Conservation (phyloP, 2,329 filamentous ascomycete species). For the Colletotrichum orbiculare region DNA sequence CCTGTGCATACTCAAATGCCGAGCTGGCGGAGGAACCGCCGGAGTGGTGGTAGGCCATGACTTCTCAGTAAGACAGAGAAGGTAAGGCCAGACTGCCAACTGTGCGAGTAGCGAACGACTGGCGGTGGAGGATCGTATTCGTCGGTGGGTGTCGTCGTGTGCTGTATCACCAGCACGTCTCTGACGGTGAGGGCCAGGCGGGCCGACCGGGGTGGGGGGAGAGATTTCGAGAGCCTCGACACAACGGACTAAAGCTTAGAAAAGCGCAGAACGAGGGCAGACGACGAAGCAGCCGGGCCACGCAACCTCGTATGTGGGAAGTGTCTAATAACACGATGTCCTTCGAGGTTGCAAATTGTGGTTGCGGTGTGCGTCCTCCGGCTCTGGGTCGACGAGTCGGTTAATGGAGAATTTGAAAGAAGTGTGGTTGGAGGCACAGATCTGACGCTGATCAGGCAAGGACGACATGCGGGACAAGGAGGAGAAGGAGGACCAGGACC, state of each 20-base stretch:
- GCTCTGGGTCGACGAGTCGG: slow-evolving; percentile 19
- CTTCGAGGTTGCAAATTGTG: slow-evolving; percentile 17
- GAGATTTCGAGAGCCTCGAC: not conserved
- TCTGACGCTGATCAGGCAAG: slow-evolving; percentile 36
- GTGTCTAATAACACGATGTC: slow-evolving; percentile 36
- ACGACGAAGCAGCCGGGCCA: slow-evolving; percentile 7
- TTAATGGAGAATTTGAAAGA: slow-evolving; percentile 31
- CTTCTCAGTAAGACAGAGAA: slow-evolving; percentile 8
- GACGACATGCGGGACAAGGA: slow-evolving; percentile 35
- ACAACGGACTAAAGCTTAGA: not conserved
- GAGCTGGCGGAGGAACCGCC: slow-evolving; percentile 34
- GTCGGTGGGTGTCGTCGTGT: not conserved
- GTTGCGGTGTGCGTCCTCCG: slow-evolving; percentile 23
- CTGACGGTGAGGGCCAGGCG: not conserved
- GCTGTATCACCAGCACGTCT: not conserved
- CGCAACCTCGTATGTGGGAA: slow-evolving; percentile 15
- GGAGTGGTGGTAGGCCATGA: slow-evolving; percentile 34
- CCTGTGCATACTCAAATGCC: slow-evolving; percentile 36
- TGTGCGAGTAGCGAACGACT: not conserved
- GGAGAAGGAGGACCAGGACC: slow-evolving; percentile 31
- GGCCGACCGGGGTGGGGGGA: not conserved
- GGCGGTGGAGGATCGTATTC: not conserved
- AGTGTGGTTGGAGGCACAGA: slow-evolving; percentile 23
- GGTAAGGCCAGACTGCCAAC: not conserved
- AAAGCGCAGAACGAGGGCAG: slow-evolving; percentile 1